Evolutionary conservation across 1,284 basidiomycete species (phyloP), one percentile per base, ranked within the genome.

Genomic region (Cryptococcus sp.): DNA sequence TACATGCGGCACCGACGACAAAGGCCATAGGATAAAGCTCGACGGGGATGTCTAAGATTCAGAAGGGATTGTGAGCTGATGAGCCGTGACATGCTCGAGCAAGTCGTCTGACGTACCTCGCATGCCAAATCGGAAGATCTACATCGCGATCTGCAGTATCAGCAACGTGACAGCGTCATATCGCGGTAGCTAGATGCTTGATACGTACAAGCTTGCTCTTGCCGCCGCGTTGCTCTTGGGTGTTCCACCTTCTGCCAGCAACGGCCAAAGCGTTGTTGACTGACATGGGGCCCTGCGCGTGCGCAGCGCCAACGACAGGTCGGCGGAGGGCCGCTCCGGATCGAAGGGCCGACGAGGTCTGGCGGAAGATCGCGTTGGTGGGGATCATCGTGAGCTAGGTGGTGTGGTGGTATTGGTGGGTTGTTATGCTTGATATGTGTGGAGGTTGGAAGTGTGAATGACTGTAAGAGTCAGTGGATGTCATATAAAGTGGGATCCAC

Each of bases 21-120:
- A 77, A 74, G 25, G 68, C 72, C 67, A 79, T 75, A 11, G 77
- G 77, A 66, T 78, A 79, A 25, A 78, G 72, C 68, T 79, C 77
- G 55, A 77, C 71, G 51, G 77, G 77, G 51, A 79, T 70, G 65
- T 79, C 77, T 78, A 46, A 6, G 31, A 22, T 35, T 16, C n/a
- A 40, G 20, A 31, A 23, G 25, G 7, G 19, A 40, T 51, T 4
- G 19, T 16, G 27, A 44, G 50, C 13, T 19, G 20, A 17, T 23
- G 25, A 39, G 50, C 22, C 35, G 10, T 7, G 39, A 27, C 13
- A 44, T 44, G 22, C 19, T 3, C 7, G 10, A 45, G 48, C 6
- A 25, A 25, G n/a, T 13, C 25, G 50, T 25, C 8, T 35, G 10
- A 54, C 70, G 44, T 41, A 71, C 67, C 68, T 54, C 57, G 53